A percentile compares a stretch with the other conserved stretches of the same genome.
Evolutionary conservation across 768 basidiomycete genomes (phyloP).

Genomic region (Mycena crocata): DNA sequence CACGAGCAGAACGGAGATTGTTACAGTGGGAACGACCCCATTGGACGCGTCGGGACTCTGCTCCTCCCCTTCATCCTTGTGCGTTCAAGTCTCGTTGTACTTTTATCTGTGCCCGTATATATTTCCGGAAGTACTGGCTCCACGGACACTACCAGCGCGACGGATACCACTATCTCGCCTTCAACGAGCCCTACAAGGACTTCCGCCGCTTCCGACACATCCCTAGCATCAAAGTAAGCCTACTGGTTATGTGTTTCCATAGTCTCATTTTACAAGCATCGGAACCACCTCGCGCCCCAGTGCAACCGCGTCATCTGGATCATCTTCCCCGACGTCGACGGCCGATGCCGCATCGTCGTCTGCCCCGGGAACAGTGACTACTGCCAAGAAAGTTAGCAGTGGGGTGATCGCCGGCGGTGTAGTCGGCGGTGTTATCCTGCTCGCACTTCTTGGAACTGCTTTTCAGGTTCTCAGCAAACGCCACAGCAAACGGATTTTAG

Average conservation of each 20-base stretch:
- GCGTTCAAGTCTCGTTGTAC: neutral
- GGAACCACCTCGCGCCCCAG: neutral
- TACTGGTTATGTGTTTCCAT: neutral
- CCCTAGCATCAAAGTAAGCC: neutral
- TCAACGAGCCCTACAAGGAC: neutral
- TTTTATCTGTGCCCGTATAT: neutral
- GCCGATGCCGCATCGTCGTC: neutral
- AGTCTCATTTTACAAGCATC: neutral
- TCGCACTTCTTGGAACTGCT: slow-evolving; percentile 3
- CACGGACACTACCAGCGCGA: neutral
- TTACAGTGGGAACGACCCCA: neutral
- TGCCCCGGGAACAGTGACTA: neutral
- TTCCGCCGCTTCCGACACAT: neutral
- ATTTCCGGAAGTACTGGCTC: neutral
- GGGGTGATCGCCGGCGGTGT: slow-evolving; percentile 10
- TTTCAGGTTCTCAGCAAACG: neutral
- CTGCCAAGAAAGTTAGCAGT: slow-evolving; percentile 3
- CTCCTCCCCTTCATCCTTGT: neutral
- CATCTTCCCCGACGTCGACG: neutral
- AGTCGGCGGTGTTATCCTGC: slow-evolving; percentile 6
- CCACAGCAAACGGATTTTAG: slow-evolving; percentile 4
- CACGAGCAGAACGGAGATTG: neutral
- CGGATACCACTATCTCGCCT: neutral
- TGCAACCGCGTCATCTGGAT: neutral
- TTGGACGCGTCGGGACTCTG: neutral